Evolutionary conservation across 2,329 filamentous ascomycete genomes (phyloP).

Genomic region (Rhytidhysteron rufulum): DNA sequence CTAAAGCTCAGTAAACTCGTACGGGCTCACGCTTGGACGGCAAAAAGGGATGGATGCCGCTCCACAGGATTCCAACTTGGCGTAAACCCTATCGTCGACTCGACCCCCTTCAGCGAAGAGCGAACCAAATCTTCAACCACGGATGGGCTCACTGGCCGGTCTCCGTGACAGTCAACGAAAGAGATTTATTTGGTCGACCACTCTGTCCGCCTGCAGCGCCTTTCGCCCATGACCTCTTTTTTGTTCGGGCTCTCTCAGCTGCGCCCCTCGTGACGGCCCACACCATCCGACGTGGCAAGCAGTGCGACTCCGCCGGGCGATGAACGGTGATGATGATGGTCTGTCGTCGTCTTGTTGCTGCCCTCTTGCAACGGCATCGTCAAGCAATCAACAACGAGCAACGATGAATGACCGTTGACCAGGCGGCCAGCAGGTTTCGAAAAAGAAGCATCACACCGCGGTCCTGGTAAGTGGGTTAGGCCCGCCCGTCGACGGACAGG

Average conservation of each 20-base stretch:
- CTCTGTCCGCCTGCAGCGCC: not conserved
- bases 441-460: not conserved
- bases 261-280: not conserved
- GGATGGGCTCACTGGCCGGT: not conserved
- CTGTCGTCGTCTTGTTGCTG: no score
- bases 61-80: slow-evolving; percentile 1
- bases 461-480: slow-evolving; percentile 3
- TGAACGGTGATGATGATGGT: no score
- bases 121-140: slow-evolving; percentile 1
- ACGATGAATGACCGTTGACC: no score
- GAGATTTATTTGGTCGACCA: not conserved
- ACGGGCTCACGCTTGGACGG: not conserved
- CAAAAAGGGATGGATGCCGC: not conserved
- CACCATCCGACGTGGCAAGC: not conserved
- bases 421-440: no score
- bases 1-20: no score
- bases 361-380: no score
- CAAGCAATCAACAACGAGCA: no score
- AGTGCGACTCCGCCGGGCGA: no score
- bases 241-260: no score
- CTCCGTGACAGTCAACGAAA: not conserved
- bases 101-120: not conserved
- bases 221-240: not conserved
- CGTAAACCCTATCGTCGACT: slow-evolving; percentile 1
- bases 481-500: no score